Evolutionary conservation across 148 eudicot genomes (phyloP), one percentile per base, ranked within the genome.

Genomic region (Camellia granthamiana): DNA sequence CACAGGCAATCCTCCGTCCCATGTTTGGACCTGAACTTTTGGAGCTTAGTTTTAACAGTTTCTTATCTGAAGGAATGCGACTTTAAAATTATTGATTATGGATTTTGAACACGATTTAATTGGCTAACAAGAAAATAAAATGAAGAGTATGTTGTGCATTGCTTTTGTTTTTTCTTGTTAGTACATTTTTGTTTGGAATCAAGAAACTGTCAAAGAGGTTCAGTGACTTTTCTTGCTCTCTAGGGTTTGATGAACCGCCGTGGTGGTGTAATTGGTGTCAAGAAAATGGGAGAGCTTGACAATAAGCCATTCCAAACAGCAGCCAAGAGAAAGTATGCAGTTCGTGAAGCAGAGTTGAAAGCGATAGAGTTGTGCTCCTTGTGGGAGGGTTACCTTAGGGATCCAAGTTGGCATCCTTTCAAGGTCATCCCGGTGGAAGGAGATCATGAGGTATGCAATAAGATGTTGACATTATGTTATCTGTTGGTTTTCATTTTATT

Each of bases 361-460:
- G 90, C 92, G 19, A 10, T 47, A 13, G 89, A 90, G 77, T 49
- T 82, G 18, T 66, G 79, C 51, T 77, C 85, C 55, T 14, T 85
- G 58, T 92, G 96, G 89, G 83, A 81, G n/a, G 68, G 76, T 7
- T 66, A 84, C 64, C 79, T 94, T 18, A 85, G 85, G 78, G 96
- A 94, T 84, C 86, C 90, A 64, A 84, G 72, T 62, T 94, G 96
- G 98, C 88, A 88, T 85, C 98, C 98, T 55, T 94, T 87, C 77
- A 94, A 90, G 82, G 69, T 79, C 76, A 74, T 89, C 69, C 21
- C 30, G 58, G 87, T 23, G 65, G 74, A 51, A 55, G 93, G 79
- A 70, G 47, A 46, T 13, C 42, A 21, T 30, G 81, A 90, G 97
- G 94, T 91, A 87, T 56, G 60, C 51, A 64, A 47, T 74, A 64